phyloP scores from a whole-genome alignment of 148 eudicot species.

The Vaccinium corymbosum region DNA sequence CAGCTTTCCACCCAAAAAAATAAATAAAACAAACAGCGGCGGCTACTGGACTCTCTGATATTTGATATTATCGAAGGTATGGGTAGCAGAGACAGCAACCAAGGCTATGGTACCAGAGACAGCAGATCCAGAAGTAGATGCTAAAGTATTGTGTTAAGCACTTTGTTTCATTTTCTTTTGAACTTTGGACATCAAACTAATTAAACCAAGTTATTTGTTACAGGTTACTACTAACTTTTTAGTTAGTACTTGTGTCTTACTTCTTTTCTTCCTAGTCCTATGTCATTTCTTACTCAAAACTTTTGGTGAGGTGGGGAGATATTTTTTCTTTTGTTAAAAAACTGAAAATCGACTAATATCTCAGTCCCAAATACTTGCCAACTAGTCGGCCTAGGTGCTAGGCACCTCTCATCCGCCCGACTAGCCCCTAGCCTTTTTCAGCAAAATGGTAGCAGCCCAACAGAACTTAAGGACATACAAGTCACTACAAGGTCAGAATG shows the following conservation, averaged over 20 bases:
- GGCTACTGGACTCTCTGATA: no score
- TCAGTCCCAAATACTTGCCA: not conserved
- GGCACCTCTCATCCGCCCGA: not conserved
- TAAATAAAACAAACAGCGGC: no score
- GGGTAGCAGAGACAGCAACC: no score
- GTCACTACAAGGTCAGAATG: not conserved
- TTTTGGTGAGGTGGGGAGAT: not conserved
- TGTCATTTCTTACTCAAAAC: not conserved
- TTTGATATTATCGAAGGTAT: no score
- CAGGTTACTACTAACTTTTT: not conserved
- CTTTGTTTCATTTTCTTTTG: not conserved
- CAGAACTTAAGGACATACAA: not conserved
- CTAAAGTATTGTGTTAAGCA: not conserved
- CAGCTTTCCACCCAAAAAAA: no score
- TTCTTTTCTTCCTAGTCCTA: not conserved
- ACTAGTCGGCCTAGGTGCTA: not conserved
- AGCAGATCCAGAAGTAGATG: no score
- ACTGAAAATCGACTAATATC: not conserved
- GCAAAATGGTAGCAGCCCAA: not conserved
- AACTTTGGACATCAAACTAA: not conserved
- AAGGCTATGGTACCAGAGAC: no score
- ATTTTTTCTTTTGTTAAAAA: no score
- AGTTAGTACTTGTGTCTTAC: not conserved
- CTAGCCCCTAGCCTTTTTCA: not conserved
- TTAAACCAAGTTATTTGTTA: no score